Conservation (phyloP, 139 green algal genomes). For the Nannochloris sp. region DNA sequence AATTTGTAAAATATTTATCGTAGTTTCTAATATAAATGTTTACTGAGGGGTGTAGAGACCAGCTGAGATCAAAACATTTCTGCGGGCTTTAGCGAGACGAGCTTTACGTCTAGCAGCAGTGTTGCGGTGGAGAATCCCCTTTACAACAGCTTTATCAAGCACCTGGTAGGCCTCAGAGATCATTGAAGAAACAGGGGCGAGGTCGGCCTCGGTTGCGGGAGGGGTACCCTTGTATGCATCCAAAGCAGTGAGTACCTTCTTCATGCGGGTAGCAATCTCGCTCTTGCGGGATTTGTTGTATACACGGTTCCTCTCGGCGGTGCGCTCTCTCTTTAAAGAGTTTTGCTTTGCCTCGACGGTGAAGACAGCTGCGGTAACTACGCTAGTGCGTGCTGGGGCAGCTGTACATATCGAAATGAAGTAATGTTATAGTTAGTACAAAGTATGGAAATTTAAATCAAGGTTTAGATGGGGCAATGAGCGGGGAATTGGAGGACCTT, state of each 20-base stretch:
- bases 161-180: conserved; percentile 70
- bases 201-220: conserved; percentile 39
- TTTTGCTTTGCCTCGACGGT: conserved; percentile 42
- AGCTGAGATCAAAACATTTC: conserved; percentile 42
- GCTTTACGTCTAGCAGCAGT: conserved; percentile 79
- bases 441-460: not conserved
- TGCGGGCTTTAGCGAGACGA: conserved; percentile 53
- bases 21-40: not conserved
- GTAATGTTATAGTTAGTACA: not conserved
- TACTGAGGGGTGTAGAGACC: conserved; percentile 52
- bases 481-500: too few species aligned
- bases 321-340: conserved; percentile 41
- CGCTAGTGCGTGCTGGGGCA: not conserved
- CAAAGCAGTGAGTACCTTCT: conserved; percentile 61
- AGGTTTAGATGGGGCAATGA: too few species aligned
- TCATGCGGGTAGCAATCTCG: conserved; percentile 72
- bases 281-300: conserved; percentile 79
- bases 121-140: conserved; percentile 80
- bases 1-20: too few species aligned
- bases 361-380: not conserved
- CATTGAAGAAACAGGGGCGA: conserved; percentile 56
- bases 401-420: not conserved
- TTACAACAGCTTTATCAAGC: conserved; percentile 54
- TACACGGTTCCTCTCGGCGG: conserved; percentile 48
- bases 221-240: conserved; percentile 51